Conservation (phyloP, 371 early-diverging fungal species). For the Mucor circinelloides region DNA sequence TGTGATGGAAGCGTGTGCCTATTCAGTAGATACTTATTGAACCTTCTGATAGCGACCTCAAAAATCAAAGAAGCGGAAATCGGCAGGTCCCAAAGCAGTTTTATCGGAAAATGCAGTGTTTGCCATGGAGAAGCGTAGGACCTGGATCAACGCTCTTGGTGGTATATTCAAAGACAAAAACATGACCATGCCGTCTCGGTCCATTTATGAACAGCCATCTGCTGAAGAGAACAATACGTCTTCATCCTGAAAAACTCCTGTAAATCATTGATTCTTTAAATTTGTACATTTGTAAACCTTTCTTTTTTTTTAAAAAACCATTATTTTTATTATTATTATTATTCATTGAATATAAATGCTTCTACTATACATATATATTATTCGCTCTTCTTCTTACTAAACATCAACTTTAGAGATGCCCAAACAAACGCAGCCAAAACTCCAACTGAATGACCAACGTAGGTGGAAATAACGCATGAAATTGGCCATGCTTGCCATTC, state of each 20-base stretch:
- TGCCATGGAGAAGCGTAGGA: slow-evolving; percentile 57
- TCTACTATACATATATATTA: slow-evolving; percentile 18
- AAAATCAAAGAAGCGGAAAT: slow-evolving; percentile 76
- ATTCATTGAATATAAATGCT: background rate
- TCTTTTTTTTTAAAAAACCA: background rate
- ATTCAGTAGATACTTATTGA: background rate
- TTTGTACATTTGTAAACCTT: slow-evolving; percentile 10
- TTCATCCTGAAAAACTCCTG: background rate
- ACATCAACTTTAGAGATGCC: slow-evolving; percentile 40
- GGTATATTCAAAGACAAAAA: slow-evolving; percentile 71
- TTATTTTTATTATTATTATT: background rate
- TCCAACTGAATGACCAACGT: slow-evolving; percentile 50
- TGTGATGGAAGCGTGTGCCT: background rate
- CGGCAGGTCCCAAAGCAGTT: slow-evolving; percentile 49
- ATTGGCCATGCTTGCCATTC: slow-evolving; percentile 60
- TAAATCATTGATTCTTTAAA: slow-evolving; percentile 2
- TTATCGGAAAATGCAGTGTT: slow-evolving; percentile 55
- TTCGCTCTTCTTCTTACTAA: slow-evolving; percentile 48
- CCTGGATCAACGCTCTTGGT: slow-evolving; percentile 42
- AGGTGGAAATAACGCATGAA: slow-evolving; percentile 51
- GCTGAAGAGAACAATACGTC: background rate
- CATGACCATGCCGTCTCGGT: slow-evolving; percentile 63
- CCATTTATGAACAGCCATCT: slow-evolving; percentile 55
- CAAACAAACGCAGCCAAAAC: slow-evolving; percentile 47
- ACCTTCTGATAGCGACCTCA: slow-evolving; percentile 55